Evolutionary conservation across 495 filamentous ascomycete species (phyloP).

Genomic region (Talaromyces borbonicus): DNA sequence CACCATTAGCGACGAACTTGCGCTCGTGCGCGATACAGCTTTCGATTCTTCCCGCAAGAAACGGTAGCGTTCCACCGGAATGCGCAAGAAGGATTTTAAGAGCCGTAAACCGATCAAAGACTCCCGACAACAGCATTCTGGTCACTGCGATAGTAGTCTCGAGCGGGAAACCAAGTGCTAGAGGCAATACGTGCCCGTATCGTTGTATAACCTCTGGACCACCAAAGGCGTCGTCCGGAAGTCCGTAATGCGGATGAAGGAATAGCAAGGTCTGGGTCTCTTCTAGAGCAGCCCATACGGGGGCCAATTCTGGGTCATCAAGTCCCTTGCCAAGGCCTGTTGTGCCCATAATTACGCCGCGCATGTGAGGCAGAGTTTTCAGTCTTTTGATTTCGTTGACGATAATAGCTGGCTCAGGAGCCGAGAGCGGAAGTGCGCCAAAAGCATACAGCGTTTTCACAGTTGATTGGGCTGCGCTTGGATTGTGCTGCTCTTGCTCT

Average conservation of each 20-base stretch:
- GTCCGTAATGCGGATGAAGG: constrained; percentile 88
- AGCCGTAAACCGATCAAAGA: constrained; percentile 69
- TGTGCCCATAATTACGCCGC: constrained; percentile 83
- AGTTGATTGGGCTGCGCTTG: too few relatives aligned
- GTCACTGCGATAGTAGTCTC: constrained; percentile 91
- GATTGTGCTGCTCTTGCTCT: too few relatives aligned
- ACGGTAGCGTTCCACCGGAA: constrained; percentile 80
- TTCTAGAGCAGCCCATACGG: constrained; percentile 60
- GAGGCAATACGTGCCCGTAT: constrained; percentile 82
- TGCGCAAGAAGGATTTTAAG: constrained; percentile 76
- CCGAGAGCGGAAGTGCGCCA: constrained; percentile 70
- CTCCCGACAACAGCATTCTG: constrained; percentile 73
- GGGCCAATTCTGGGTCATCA: constrained; percentile 64
- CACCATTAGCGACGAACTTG: constrained; percentile 46
- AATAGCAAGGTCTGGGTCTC: constrained; percentile 58
- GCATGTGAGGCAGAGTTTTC: constrained; percentile 51
- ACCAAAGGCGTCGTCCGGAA: constrained; percentile 72
- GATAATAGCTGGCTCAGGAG: constrained; percentile 47
- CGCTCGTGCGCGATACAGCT: constrained; percentile 81
- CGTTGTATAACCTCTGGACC: constrained; percentile 36
- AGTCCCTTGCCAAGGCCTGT: constrained; percentile 71
- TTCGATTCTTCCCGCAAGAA: constrained; percentile 80
- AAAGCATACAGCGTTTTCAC: constrained; percentile 59
- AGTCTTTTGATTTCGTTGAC: constrained; percentile 52
- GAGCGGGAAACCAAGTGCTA: constrained; percentile 83